Conservation (phyloP, 495 filamentous ascomycete species). For the Coniosporium apollinis region DNA sequence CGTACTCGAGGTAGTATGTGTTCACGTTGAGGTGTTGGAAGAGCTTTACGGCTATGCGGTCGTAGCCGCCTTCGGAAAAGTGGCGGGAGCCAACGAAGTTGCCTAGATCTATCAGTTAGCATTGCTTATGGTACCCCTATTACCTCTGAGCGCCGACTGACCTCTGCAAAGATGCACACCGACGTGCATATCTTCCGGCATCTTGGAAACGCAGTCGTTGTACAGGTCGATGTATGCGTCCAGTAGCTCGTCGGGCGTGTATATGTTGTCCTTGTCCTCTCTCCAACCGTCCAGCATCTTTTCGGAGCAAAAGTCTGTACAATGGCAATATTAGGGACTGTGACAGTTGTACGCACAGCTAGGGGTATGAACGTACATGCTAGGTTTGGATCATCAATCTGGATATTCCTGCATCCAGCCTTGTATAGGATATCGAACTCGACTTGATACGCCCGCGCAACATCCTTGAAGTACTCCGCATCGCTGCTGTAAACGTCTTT, state of each 20-base stretch:
- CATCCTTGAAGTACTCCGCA: constrained; percentile 42
- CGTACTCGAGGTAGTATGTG: constrained; percentile 55
- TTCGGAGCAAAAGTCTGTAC: constrained; percentile 41
- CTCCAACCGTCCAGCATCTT: constrained; percentile 45
- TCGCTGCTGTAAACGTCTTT: constrained; percentile 39
- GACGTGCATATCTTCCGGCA: constrained; percentile 43
- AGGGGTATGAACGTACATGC: constrained; percentile 22
- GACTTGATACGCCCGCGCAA: constrained; percentile 41
- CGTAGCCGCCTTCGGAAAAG: constrained; percentile 53
- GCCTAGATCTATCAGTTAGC: constrained; percentile 20
- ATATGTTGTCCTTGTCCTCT: constrained; percentile 37
- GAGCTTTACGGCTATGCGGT: constrained; percentile 46
- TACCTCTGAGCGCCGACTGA: not conserved
- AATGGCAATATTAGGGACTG: not conserved
- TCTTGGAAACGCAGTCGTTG: constrained; percentile 39
- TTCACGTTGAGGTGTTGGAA: constrained; percentile 48
- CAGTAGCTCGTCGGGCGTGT: constrained; percentile 33
- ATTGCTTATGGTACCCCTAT: not conserved
- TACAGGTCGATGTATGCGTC: constrained; percentile 45
- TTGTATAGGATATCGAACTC: constrained; percentile 44
- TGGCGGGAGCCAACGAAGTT: constrained; percentile 37
- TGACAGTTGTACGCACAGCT: too few species aligned
- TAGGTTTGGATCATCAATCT: constrained; percentile 50
- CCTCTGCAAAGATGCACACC: constrained; percentile 44
- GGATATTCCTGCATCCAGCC: constrained; percentile 45